Evolutionary conservation across 805 yeast genomes (phyloP), one percentile per base, ranked within the genome.

Genomic region (Candida oleophila): DNA sequence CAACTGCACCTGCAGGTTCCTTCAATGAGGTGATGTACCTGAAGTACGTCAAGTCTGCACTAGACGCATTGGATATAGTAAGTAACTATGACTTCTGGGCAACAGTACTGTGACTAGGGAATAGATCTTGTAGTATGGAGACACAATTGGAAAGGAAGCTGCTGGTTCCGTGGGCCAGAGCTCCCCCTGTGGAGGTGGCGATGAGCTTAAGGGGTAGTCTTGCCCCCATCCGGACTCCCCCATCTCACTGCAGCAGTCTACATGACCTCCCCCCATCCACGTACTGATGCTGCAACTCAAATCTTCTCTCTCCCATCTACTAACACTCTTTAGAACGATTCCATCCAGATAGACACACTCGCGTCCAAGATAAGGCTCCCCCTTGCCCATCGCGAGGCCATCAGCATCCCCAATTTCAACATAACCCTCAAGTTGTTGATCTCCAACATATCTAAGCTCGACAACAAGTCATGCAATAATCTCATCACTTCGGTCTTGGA

Each of bases 371-470:
- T 89, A 25, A 65, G 71, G 3, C 63, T 81, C 16, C 85, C 89
- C 8, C 53, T 62, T 2, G 59, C 72, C 9, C 77, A 78, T 51
- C 62, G 74, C 1, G 89, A 85, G 22, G 69, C 83, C 19, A 69
- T 87, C 25, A 69, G 83, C 3, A 59, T 72, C 7, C 59, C 70
- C 11, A 82, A 84, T 53, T 71, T 89, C 44, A 64, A 65, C 22
- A 70, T 79, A 15, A 73, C 88, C 5, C 70, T 91, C 46, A 76
- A 72, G 36, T 73, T 76, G 7, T 69, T 91, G 33, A 77, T 84
- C 16, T 70, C 81, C 39, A 87, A 88, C 57, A 74, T 89, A 18
- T 77, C 87, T 39, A 78, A 81, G 55, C 74, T 92, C 43, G 92
- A 85, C 55, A 77, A 80, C 46, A 70, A 73, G 34, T 59, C 74